These are phyloP conservation scores for Fomitopsis serialis DNA, from an alignment of 768 basidiomycete species.

Conservation along the genomic window DNA sequence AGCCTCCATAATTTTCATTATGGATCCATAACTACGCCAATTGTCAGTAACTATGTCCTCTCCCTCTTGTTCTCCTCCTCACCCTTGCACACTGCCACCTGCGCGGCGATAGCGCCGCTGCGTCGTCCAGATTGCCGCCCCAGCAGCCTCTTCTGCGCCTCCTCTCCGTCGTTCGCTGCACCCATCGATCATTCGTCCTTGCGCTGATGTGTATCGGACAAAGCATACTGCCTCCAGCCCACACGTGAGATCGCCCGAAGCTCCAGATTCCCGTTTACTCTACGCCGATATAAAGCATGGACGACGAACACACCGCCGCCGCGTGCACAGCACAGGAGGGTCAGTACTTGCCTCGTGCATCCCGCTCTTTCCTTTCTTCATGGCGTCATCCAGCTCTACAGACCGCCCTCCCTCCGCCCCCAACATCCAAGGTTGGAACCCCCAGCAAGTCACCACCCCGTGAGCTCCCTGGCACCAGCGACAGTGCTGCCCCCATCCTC, in stretches of 20 bases:
- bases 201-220: conserved; percentile 18
- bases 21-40: conserved; percentile 3
- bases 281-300: conserved; percentile 9
- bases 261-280: conserved; percentile 9
- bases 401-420: conserved; percentile 17
- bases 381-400: conserved; percentile 26
- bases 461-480: conserved; percentile 8
- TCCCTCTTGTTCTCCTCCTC: conserved; percentile 2
- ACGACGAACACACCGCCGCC: conserved; percentile 12
- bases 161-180: conserved; percentile 1
- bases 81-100: conserved; percentile 5
- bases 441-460: conserved; percentile 25
- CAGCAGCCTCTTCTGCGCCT: conserved; percentile 10
- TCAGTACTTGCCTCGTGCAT: conserved; percentile 25
- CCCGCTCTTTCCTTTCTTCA: conserved; percentile 23
- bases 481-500: conserved; percentile 30
- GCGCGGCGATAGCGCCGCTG: background rate
- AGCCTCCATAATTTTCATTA: conserved; percentile 4
- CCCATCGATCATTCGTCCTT: conserved; percentile 16
- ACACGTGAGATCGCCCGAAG: conserved; percentile 17
- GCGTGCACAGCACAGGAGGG: conserved; percentile 15
- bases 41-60: background rate
- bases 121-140: conserved; percentile 4
- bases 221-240: conserved; percentile 10
- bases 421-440: conserved; percentile 22